These are phyloP conservation scores for Plasmodium vinckei DNA, from an alignment of 169 alveolate genomes.

Conservation along the genomic window DNA sequence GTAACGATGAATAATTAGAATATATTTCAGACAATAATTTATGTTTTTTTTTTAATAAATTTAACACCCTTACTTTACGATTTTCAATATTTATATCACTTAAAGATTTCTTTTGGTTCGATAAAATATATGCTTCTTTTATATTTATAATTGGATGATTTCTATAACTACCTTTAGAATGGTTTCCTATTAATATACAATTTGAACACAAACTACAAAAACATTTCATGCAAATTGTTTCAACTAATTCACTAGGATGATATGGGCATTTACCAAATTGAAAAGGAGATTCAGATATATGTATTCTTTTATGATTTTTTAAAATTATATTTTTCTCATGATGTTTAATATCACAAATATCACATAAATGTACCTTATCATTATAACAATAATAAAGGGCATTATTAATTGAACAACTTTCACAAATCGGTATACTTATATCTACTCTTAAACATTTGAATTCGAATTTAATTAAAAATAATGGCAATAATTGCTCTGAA, in stretches of 20 bases:
- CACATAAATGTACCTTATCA: slow-evolving; percentile 89
- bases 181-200: slow-evolving; percentile 89
- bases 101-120: slow-evolving; percentile 83
- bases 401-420: slow-evolving; percentile 46
- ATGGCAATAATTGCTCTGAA: slow-evolving; percentile 85
- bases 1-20: slow-evolving; percentile 87
- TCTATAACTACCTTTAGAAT: slow-evolving; percentile 88
- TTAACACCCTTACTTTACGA: slow-evolving; percentile 81
- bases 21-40: slow-evolving; percentile 86
- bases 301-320: slow-evolving; percentile 89
- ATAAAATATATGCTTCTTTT: slow-evolving; percentile 89
- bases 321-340: slow-evolving; percentile 88
- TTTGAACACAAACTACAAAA: slow-evolving; percentile 88
- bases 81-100: slow-evolving; percentile 83
- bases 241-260: slow-evolving; percentile 91
- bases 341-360: slow-evolving; percentile 88
- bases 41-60: slow-evolving; percentile 86
- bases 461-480: slow-evolving; percentile 80
- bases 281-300: slow-evolving; percentile 90
- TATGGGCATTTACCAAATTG: slow-evolving; percentile 92
- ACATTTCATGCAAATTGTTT: slow-evolving; percentile 91
- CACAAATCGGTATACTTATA: slow-evolving; percentile 85
- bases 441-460: slow-evolving; percentile 85
- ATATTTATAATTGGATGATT: slow-evolving; percentile 91
- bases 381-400: slow-evolving; percentile 61